phyloP scores from a whole-genome alignment of 73 alveolate genomes.

The Paramecium primaurelia region DNA sequence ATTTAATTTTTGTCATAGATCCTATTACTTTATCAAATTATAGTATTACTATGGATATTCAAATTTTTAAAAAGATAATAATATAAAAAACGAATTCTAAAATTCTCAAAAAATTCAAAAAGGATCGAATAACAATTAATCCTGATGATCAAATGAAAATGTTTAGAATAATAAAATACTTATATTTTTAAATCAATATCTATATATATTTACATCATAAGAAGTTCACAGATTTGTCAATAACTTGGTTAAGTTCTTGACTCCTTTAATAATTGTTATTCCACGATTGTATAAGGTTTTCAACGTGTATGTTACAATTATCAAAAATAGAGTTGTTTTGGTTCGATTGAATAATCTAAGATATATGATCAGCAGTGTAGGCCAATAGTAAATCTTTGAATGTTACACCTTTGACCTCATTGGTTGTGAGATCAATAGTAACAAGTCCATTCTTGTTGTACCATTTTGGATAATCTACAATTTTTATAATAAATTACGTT shows the following conservation, averaged over 20 bases:
- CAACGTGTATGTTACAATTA: not conserved
- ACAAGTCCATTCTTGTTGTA: not conserved
- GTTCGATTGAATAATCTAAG: not conserved
- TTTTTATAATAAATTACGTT: not conserved
- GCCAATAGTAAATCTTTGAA: not conserved
- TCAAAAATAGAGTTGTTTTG: not conserved
- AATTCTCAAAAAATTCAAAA: not conserved
- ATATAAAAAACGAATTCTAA: not conserved
- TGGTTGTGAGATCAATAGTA: not conserved
- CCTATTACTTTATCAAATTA: not conserved
- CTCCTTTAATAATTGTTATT: not conserved
- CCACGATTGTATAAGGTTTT: not conserved
- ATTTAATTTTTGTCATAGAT: not conserved
- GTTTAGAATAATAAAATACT: not conserved
- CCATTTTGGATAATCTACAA: slow-evolving; percentile 6
- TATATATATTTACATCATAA: not conserved
- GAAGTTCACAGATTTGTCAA: slow-evolving; percentile 22
- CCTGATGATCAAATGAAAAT: not conserved
- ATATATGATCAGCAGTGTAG: not conserved
- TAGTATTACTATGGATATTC: not conserved
- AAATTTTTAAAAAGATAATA: not conserved
- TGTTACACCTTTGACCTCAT: not conserved
- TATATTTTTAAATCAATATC: not conserved
- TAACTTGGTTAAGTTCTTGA: not conserved
- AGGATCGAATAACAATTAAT: not conserved